Evolutionary conservation across 176 grass and related monocot genomes (phyloP), one percentile per base, ranked within the genome.

Genomic region (Alloteropsis semialata): DNA sequence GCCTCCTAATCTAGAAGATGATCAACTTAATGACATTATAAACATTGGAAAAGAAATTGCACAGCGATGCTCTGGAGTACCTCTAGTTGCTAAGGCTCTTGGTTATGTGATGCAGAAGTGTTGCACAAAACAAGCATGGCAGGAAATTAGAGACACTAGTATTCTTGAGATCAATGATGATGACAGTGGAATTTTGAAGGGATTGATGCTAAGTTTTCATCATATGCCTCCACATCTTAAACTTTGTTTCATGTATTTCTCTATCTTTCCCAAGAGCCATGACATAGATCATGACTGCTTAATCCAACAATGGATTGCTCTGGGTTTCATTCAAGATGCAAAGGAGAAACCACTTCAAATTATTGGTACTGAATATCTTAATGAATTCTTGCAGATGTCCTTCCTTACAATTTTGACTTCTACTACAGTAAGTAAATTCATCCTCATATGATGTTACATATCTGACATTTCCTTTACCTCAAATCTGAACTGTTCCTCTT

Each of bases 181-280:
- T 42, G 27, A 71, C 11, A 29, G 72, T 12, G 43, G 76, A 30
- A 58, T 85, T 32, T 36, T 81, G 41, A 62, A 55, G 8, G 48
- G 81, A 32, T 69, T 91, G 27, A 39, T 60, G 34, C 46, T 85
- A 18, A 88, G 89, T 11, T 91, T 85, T 53, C 32, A 85, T 21
- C 60, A 85, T 29, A 70, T 91, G 76, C 70, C 85, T 33, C 32
- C 70, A 6, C 1, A 87, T 34, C 76, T 88, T 22, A 85, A 91
- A 57, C 53, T 84, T 16, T 91, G 85, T 82, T 88, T 91, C 62
- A 86, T 77, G 34, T 91, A 88, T 75, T 91, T 81, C 64, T 91
- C 89, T 46, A 82, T 91, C 49, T 85, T 91, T 50, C 85, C 89
- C 10, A 88, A 82, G 50, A 36, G 75, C n/a, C 81, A 56, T 62